Conservation (phyloP, 495 filamentous ascomycete species). For the Collariella sp. region DNA sequence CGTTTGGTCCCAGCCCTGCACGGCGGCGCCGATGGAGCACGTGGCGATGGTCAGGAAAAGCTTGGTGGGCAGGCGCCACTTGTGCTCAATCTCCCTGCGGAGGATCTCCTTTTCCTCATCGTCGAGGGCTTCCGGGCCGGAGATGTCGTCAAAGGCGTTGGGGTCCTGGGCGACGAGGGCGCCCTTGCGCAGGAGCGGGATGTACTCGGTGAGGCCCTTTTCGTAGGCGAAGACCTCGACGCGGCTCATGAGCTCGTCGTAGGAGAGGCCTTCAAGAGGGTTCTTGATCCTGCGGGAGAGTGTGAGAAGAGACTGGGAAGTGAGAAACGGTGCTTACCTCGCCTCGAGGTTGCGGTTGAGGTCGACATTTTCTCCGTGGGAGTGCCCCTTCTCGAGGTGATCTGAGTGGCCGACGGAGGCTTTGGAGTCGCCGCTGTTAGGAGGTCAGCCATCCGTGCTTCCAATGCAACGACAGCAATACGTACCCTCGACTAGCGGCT, state of each 20-base stretch:
- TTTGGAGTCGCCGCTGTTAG: constrained; percentile 20
- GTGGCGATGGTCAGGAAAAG: constrained; percentile 57
- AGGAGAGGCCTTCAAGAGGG: constrained; percentile 49
- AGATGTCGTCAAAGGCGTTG: constrained; percentile 41
- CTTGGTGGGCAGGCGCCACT: constrained; percentile 56
- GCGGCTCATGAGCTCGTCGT: constrained; percentile 42
- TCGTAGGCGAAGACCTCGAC: constrained; percentile 49
- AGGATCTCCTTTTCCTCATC: constrained; percentile 48
- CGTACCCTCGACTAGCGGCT: not conserved
- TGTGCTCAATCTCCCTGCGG: constrained; percentile 47
- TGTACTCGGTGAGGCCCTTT: constrained; percentile 43
- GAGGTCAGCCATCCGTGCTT: not conserved
- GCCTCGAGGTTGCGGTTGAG: constrained; percentile 41
- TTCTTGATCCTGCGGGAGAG: constrained; percentile 37
- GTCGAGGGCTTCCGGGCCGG: constrained; percentile 41
- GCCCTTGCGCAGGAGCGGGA: constrained; percentile 47
- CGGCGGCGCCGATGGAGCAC: constrained; percentile 66
- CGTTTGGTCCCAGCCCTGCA: constrained; percentile 67
- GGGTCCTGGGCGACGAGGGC: constrained; percentile 62
- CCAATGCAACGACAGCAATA: not conserved
- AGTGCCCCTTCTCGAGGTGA: constrained; percentile 30
- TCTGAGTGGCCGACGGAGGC: constrained; percentile 17
- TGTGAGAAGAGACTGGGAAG: not conserved
- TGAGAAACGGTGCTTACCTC: constrained; percentile 25
- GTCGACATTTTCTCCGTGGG: constrained; percentile 30